Evolutionary conservation across 768 basidiomycete species (phyloP).

Genomic region (Pulveroboletus ravenelii): DNA sequence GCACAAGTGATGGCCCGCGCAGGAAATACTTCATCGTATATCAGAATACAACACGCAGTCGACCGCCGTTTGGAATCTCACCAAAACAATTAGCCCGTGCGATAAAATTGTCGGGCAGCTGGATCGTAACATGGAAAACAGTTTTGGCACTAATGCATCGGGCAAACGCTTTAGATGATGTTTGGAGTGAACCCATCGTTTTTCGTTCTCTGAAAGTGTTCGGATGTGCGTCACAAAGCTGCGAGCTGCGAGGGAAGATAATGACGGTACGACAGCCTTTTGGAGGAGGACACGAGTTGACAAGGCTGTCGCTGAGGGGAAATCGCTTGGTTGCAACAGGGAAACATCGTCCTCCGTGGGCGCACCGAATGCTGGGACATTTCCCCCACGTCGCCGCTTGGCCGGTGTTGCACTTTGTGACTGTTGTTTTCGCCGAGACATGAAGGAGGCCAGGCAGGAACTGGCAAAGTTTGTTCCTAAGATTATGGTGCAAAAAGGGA

Average conservation of each 20-base stretch:
- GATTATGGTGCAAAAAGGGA: too few relatives aligned
- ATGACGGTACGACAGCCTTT: slow-evolving; percentile 34
- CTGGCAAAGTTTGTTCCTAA: too few relatives aligned
- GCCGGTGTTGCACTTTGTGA: background rate
- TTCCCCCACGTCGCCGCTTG: slow-evolving; percentile 15
- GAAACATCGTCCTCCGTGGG: slow-evolving; percentile 42
- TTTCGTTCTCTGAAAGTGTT: slow-evolving; percentile 35
- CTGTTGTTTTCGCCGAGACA: slow-evolving; percentile 11
- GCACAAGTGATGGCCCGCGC: slow-evolving; percentile 45
- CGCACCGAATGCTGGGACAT: slow-evolving; percentile 36
- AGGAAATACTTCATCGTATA: slow-evolving; percentile 46
- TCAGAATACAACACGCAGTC: background rate
- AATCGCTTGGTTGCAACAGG: slow-evolving; percentile 31
- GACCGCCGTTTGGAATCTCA: slow-evolving; percentile 23
- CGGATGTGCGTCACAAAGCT: slow-evolving; percentile 45
- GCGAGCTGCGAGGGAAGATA: slow-evolving; percentile 49
- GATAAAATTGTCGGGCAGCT: slow-evolving; percentile 49
- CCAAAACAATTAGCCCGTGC: slow-evolving; percentile 53
- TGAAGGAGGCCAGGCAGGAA: background rate
- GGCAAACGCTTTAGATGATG: slow-evolving; percentile 45
- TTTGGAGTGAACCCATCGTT: slow-evolving; percentile 38
- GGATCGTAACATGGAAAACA: slow-evolving; percentile 49
- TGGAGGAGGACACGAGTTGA: slow-evolving; percentile 41
- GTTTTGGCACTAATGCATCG: slow-evolving; percentile 43
- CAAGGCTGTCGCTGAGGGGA: slow-evolving; percentile 48